Evolutionary conservation across 169 alveolate species (phyloP).

Genomic region (Plasmodium knowlesi): DNA sequence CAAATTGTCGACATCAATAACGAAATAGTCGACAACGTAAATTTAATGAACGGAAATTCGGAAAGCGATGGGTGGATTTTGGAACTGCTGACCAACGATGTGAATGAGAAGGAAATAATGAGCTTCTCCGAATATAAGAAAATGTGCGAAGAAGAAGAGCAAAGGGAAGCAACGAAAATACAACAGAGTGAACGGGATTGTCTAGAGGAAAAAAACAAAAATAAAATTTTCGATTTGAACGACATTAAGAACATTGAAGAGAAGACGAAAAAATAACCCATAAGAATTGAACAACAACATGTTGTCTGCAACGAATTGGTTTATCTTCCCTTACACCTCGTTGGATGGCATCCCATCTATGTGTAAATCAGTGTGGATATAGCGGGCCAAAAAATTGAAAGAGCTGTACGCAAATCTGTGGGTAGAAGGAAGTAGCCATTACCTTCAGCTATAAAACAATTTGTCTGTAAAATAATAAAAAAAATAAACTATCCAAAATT

Average conservation of each 20-base stretch:
- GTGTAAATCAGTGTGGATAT: neutral
- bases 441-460: neutral
- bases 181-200: conserved; percentile 57
- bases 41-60: conserved; percentile 76
- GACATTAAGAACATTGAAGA: conserved; percentile 53
- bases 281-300: neutral
- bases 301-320: neutral
- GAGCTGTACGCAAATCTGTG: neutral
- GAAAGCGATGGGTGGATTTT: conserved; percentile 84
- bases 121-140: conserved; percentile 59
- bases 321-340: neutral
- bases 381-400: neutral
- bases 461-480: neutral
- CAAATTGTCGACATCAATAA: conserved; percentile 76
- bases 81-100: conserved; percentile 62
- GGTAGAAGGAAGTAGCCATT: neutral
- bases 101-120: conserved; percentile 70
- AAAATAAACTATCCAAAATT: neutral
- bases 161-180: conserved; percentile 25
- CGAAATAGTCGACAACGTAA: conserved; percentile 72
- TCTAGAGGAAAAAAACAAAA: conserved; percentile 59
- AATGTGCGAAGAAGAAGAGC: conserved; percentile 67
- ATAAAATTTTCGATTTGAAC: conserved; percentile 46
- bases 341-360: neutral
- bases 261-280: neutral